Evolutionary conservation across 345 rosid genomes (phyloP), one percentile per base, ranked within the genome.

Genomic region (Populus euphratica): DNA sequence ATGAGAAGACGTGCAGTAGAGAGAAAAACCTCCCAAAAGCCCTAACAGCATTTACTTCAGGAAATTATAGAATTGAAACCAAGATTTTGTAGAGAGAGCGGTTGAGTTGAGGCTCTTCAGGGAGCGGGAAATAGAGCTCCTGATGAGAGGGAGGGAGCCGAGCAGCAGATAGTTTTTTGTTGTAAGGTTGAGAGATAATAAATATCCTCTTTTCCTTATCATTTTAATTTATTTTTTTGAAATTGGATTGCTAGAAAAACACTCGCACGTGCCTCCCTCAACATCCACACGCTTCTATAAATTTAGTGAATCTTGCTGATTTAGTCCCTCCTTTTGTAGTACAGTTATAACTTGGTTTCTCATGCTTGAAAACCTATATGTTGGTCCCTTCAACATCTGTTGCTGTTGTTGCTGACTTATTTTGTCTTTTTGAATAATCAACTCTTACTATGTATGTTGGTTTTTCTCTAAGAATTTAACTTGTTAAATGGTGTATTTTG

Each of bases 61-160:
- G 25, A 44, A 39, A 31, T 49, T 6, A 5, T 47, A 66, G 67
- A 10, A 18, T 10, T 31, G 65, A 78, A 83, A 85, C 76, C 85
- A 69, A 75, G 62, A 65, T 14, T 73, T 7, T 59, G 50, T 41
- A 11, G 8, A 54, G 76, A 38, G 64, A 35, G 47, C 64, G 72
- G 64, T 59, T 81, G 18, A 10, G 64, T 9, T 59, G 69, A 64
- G 33, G 20, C 11, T 56, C 41, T 38, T 31, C 62, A 33, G 63
- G 82, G 73, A 73, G 87, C 85, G 87, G 86, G 88, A 85, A 85
- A 83, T 67, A 31, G 74, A 49, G 72, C 1, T 64, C 5, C 64
- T 12, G 79, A 21, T 36, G 5, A 10, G 18, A 27, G n/a, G 49
- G 27, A 12, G 18, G 14, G 49, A 20, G 71, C 16, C 16, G 54